Evolutionary conservation across 768 basidiomycete species (phyloP), one percentile per base, ranked within the genome.

Genomic region (Lactarius vividus): DNA sequence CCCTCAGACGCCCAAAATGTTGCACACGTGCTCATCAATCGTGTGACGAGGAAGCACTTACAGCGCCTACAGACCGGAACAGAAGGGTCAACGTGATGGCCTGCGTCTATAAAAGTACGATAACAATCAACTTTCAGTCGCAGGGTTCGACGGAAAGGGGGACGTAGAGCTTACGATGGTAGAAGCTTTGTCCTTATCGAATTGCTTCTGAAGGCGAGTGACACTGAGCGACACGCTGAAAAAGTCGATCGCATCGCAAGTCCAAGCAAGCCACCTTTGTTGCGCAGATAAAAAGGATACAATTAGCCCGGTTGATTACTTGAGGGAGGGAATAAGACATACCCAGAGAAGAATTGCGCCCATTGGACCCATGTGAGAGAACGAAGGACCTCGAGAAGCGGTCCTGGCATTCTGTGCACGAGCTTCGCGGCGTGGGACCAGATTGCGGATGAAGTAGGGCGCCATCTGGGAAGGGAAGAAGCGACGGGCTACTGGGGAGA

Each of bases 11-110:
- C 26, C 13, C 49, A 4, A 52, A 26, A 28, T 26, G 6, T 7
- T 6, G 23, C 13, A 26, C 49, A 52, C 49, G 46, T 49, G 46
- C 46, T 26, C n/a, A 26, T 23, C 46, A 26, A 26, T 35, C 29
- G 23, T 31, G 39, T 26, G 54, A 58, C 52, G 46, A 59, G 49
- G 62, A 39, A 59, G 52, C 58, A 70, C 82, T 73, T 57, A 82
- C 88, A 55, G 91, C 89, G 46, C 90, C 91, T 57, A 83, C 78
- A 5, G 91, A 89, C 64, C 96, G 86, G 82, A 98, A 91, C 23
- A 98, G 84, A 2, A 98, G 81, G 0, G 96, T 97, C 57, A 98
- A 82, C 9, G 96, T 97, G 74, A 98, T 95, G 6, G 92, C 84
- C 26, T 88, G 87, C 57, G 92, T 91, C 82, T 83, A 62, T 44